Conservation (phyloP, 257 asterid species). For the Fraxinus cuspidata region DNA sequence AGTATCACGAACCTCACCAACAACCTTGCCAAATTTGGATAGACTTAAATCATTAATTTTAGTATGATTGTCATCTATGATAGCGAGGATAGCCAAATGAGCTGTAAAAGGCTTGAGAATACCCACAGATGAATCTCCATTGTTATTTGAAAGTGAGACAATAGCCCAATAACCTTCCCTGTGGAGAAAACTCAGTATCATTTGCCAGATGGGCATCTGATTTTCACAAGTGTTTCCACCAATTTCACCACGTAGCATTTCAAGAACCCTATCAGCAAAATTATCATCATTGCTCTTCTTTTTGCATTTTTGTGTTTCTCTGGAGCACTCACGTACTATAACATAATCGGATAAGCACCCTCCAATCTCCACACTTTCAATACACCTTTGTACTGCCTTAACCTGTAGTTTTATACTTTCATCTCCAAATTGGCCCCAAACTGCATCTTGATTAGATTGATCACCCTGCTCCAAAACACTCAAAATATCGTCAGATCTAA, state of each 20-base stretch:
- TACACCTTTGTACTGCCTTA: constrained; percentile 52
- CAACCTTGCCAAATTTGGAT: constrained; percentile 25
- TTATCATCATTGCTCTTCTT: constrained; percentile 34
- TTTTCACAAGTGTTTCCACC: constrained; percentile 34
- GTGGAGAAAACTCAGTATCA: constrained; percentile 71
- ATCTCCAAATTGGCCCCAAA: constrained; percentile 41
- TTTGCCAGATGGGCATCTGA: constrained; percentile 70
- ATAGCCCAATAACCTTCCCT: constrained; percentile 60
- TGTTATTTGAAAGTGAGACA: constrained; percentile 54
- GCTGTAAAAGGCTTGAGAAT: constrained; percentile 72
- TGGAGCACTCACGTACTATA: constrained; percentile 56
- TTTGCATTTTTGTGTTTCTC: constrained; percentile 41
- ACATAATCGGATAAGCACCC: constrained; percentile 38
- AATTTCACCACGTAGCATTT: constrained; percentile 56
- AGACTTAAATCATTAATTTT: constrained; percentile 21
- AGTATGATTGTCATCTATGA: constrained; percentile 34
- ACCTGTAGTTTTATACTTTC: constrained; percentile 53
- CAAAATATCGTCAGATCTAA: constrained; percentile 34
- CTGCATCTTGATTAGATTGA: constrained; percentile 27
- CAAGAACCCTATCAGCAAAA: constrained; percentile 63
- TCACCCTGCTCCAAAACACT: constrained; percentile 36
- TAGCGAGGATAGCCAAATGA: constrained; percentile 56
- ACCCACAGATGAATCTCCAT: constrained; percentile 48
- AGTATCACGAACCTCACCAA: constrained; percentile 18
- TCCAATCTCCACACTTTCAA: constrained; percentile 33